These are phyloP conservation scores for Phoma herbarum DNA, from an alignment of 2,329 filamentous ascomycete genomes.

Conservation along the genomic window DNA sequence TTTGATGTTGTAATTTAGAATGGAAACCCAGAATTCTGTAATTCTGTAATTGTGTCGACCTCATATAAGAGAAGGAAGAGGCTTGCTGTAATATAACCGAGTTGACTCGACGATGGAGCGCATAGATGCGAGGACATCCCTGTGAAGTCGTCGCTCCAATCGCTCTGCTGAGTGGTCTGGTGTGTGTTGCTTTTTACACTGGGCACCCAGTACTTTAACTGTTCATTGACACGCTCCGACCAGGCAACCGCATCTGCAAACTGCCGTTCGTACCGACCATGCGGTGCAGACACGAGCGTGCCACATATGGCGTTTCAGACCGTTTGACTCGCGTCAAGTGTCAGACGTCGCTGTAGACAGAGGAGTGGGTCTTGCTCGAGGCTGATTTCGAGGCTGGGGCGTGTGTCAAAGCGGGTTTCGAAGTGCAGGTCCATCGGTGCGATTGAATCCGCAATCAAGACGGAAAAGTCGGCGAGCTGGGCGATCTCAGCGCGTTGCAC, in stretches of 20 bases:
- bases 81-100: too few species aligned
- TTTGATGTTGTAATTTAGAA: too few species aligned
- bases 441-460: neutral
- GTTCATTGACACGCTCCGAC: neutral
- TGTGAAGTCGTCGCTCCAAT: too few species aligned
- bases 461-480: neutral
- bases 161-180: too few species aligned
- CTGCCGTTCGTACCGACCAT: neutral
- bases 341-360: conserved; percentile 2
- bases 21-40: too few species aligned
- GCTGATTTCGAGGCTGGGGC: conserved; percentile 1
- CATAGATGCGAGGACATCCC: too few species aligned
- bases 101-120: too few species aligned
- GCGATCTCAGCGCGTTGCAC: neutral
- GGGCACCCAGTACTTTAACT: too few species aligned
- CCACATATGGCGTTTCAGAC: conserved; percentile 13
- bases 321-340: conserved; percentile 2
- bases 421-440: neutral
- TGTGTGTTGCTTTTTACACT: too few species aligned
- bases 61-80: too few species aligned
- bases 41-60: too few species aligned
- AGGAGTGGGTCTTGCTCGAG: neutral
- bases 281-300: conserved; percentile 4
- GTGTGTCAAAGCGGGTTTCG: neutral
- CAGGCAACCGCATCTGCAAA: neutral